These are phyloP conservation scores for Nakazawaea siamensis DNA, from an alignment of 805 yeast genomes.

Conservation along the genomic window DNA sequence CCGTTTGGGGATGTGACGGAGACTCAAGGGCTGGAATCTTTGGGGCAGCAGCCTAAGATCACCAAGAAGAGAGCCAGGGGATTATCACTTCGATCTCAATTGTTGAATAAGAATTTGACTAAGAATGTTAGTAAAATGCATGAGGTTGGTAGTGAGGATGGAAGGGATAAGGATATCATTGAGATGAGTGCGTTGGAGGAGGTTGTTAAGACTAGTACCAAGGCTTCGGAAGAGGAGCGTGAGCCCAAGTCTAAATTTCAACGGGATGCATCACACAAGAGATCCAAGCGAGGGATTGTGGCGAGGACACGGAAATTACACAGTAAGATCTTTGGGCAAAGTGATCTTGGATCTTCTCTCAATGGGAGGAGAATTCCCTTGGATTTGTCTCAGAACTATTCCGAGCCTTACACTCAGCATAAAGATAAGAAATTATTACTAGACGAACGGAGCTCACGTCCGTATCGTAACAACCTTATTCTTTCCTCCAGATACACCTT, in stretches of 20 bases:
- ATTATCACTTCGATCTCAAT: constrained; percentile 57
- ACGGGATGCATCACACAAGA: background rate
- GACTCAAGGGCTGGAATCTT: background rate
- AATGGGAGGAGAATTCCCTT: constrained; percentile 77
- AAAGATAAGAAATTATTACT: constrained; percentile 29
- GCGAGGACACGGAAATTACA: constrained; percentile 5
- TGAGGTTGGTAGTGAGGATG: background rate
- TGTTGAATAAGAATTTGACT: constrained; percentile 37
- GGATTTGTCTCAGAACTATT: constrained; percentile 30
- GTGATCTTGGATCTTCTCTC: constrained; percentile 41
- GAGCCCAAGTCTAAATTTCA: background rate
- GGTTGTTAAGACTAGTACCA: background rate
- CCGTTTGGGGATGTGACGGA: constrained; percentile 8
- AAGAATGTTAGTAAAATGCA: constrained; percentile 16
- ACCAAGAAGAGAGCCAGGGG: constrained; percentile 47
- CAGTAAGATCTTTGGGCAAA: constrained; percentile 35
- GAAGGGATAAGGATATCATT: background rate
- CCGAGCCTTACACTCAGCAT: constrained; percentile 22
- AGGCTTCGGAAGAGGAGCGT: background rate
- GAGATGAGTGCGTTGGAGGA: background rate
- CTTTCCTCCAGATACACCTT: constrained; percentile 83
- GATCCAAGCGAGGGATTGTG: constrained; percentile 8
- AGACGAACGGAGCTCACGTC: constrained; percentile 62
- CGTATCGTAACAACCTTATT: constrained; percentile 60
- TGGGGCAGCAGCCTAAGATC: constrained; percentile 14